Evolutionary conservation across 2,329 filamentous ascomycete genomes (phyloP).

Genomic region (Cladosporium velox): DNA sequence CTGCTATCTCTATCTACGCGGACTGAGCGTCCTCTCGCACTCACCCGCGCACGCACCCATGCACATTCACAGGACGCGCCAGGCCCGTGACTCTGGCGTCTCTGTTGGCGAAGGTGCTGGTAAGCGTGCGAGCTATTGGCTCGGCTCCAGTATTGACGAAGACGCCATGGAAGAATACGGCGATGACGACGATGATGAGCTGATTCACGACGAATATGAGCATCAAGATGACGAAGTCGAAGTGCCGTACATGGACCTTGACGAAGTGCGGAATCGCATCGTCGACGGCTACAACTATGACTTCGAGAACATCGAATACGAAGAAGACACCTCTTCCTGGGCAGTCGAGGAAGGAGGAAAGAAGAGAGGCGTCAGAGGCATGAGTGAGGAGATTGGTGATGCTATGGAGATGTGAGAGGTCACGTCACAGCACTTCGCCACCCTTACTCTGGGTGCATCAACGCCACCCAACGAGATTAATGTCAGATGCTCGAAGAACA

Average conservation of each 20-base stretch:
- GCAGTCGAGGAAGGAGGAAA: slow-evolving; percentile 5
- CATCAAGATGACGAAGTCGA: slow-evolving; percentile 37
- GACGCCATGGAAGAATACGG: slow-evolving; percentile 25
- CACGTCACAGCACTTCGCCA: not conserved
- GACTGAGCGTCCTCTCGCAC: slow-evolving; percentile 74
- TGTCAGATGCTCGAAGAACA: not conserved
- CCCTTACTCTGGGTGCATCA: not conserved
- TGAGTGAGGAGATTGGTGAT: slow-evolving; percentile 38
- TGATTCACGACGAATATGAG: slow-evolving; percentile 22
- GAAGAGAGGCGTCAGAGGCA: slow-evolving; percentile 27
- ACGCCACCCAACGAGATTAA: not conserved
- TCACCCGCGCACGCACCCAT: slow-evolving; percentile 53
- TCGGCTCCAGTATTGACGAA: slow-evolving; percentile 54
- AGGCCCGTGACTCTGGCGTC: slow-evolving; percentile 34
- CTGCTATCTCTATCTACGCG: slow-evolving; percentile 88
- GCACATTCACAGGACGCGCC: slow-evolving; percentile 46
- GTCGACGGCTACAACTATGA: slow-evolving; percentile 35
- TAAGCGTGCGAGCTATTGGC: slow-evolving; percentile 87
- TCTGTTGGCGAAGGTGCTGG: slow-evolving; percentile 59
- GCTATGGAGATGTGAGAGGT: slow-evolving; percentile 35
- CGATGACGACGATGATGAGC: slow-evolving; percentile 36
- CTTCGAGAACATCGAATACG: slow-evolving; percentile 21
- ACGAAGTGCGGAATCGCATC: slow-evolving; percentile 39
- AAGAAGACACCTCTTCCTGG: slow-evolving; percentile 16
- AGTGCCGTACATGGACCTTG: slow-evolving; percentile 38